Conservation (phyloP, 768 basidiomycete species). For the Trametopsis cervina region DNA sequence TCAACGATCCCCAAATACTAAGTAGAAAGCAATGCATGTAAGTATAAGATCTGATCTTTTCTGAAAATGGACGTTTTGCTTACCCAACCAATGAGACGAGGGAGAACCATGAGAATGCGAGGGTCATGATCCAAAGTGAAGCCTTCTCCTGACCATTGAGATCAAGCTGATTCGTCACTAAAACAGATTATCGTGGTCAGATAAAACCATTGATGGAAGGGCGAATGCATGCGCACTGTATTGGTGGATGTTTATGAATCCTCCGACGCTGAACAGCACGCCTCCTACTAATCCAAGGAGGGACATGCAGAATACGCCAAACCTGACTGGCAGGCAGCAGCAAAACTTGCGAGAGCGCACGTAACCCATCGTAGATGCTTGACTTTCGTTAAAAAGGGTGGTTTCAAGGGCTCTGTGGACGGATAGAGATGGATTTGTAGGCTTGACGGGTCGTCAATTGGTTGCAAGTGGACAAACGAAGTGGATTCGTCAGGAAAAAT, state of each 20-base stretch:
- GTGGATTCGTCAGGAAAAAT: no score
- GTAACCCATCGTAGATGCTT: slow-evolving; percentile 34
- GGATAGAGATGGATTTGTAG: neutral
- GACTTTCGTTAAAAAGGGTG: slow-evolving; percentile 4
- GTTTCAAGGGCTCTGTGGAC: neutral
- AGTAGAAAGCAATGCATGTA: slow-evolving; percentile 12
- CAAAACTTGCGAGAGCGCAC: slow-evolving; percentile 53
- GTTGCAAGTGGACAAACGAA: slow-evolving; percentile 2
- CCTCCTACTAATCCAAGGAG: slow-evolving; percentile 37
- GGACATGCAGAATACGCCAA: slow-evolving; percentile 53
- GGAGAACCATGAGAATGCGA: slow-evolving; percentile 41
- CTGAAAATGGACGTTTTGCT: slow-evolving; percentile 9
- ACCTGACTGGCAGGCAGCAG: slow-evolving; percentile 59
- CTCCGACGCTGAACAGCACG: slow-evolving; percentile 35
- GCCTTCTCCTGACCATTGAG: slow-evolving; percentile 31
- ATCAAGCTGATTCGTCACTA: slow-evolving; percentile 26
- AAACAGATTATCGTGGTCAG: neutral
- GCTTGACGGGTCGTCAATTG: slow-evolving; percentile 1
- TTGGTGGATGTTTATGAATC: slow-evolving; percentile 40
- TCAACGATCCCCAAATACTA: slow-evolving; percentile 3
- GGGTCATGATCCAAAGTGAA: slow-evolving; percentile 40
- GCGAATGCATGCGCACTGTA: slow-evolving; percentile 30
- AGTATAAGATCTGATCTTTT: neutral
- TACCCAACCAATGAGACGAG: slow-evolving; percentile 46
- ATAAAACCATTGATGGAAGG: neutral